Percentiles rank a stretch among this genome's conserved stretches.
phyloP scores from a whole-genome alignment of 1,284 basidiomycete species.

The Malassezia sympodialis region DNA sequence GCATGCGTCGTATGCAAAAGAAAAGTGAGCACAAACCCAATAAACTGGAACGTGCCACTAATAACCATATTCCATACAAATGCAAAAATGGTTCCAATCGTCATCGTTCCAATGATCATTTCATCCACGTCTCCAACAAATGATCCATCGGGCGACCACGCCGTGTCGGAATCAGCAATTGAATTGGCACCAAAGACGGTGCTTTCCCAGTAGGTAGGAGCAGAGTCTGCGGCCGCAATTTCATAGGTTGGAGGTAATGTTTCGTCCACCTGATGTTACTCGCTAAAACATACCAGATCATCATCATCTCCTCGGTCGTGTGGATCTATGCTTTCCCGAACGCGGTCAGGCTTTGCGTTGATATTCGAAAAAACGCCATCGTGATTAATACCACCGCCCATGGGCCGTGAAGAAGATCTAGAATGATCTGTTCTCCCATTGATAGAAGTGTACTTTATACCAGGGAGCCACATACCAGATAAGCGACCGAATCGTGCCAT shows the following conservation, averaged over 20 bases:
- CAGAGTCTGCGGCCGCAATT: constrained; percentile 76
- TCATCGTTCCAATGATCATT: constrained; percentile 55
- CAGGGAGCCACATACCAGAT: constrained; percentile 45
- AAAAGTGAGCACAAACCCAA: constrained; percentile 51
- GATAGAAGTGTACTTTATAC: constrained; percentile 28
- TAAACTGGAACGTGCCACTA: constrained; percentile 91
- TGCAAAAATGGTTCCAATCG: constrained; percentile 57
- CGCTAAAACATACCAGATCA: constrained; percentile 62
- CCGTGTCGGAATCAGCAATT: constrained; percentile 51
- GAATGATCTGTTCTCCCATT: constrained; percentile 16
- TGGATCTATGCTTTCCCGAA: constrained; percentile 12
- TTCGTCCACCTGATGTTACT: constrained; percentile 16
- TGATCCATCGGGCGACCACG: constrained; percentile 42
- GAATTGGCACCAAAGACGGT: constrained; percentile 59
- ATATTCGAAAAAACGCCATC: constrained; percentile 96
- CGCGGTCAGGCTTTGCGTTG: constrained; percentile 66
- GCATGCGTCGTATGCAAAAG: constrained; percentile 63
- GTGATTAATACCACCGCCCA: constrained; percentile 70
- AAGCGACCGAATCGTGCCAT: constrained; percentile 40
- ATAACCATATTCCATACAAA: constrained; percentile 73
- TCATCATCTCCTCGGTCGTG: constrained; percentile 57
- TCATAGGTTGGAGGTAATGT: constrained; percentile 65
- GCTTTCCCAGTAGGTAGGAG: constrained; percentile 94
- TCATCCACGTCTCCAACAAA: constrained; percentile 50
- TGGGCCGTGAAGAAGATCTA: constrained; percentile 12